Evolutionary conservation across 179 eudicot species (phyloP), one percentile per base, ranked within the genome.

Genomic region (Silene vulgaris): DNA sequence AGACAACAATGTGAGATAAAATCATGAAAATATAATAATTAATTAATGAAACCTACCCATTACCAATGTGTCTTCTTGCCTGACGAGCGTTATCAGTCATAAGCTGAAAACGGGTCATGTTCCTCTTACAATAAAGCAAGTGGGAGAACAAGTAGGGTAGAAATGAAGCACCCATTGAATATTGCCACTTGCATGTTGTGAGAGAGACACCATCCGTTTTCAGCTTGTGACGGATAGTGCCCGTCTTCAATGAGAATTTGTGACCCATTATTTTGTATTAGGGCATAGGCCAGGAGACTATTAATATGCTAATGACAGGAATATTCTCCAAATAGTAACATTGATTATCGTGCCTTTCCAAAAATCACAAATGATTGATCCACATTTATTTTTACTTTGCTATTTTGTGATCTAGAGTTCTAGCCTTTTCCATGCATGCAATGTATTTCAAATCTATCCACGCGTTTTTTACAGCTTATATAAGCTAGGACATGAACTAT

Each of bases 401-500:
- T 17, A 60, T 59, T 19, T 19, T 71, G 37, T 54, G 60, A 23
- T 2, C 8, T 37, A 35, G 40, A 28, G 3, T 65, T 65, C 6
- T 32, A 35, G 20, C 28, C 40, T 74, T 64, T 23, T 54, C 17
- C 59, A 54, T 54, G 59, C 59, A 54, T 54, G 59, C 59, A 54
- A 54, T 74, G 5, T 11, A 7, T 28, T 35, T 76, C 30, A 76
- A 69, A 21, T 57, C 21, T 12, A 17, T 21, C 59, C 74, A 68
- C 74, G 37, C 69, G 74, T 21, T 75, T 67, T 52, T 67, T 52
- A 66, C 73, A 75, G 21, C 65, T 50, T 65, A 29, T 13, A 16
- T n/a, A 45, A 45, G 77, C 26, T 62, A 76, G 30, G 74, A 67
- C 78, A 75, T 43, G 13, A 43, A 12, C 40, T 12, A 74, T 69